These are phyloP conservation scores for Yamadazyma songkhlaensis DNA, from an alignment of 1,139 yeast species.

Conservation along the genomic window DNA sequence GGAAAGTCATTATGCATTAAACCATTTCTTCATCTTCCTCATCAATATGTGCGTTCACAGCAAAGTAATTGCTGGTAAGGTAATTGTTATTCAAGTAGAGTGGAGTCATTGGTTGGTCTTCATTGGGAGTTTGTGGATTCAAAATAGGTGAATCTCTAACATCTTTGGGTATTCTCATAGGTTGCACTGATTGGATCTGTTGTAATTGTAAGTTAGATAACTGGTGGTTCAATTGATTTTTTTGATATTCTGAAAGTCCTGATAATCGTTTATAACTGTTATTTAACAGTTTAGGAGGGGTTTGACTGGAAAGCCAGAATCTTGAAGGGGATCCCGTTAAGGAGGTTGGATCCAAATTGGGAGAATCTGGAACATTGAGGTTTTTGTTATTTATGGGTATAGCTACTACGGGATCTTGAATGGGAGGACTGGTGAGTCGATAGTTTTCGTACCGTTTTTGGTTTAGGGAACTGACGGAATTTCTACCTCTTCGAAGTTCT, in stretches of 20 bases:
- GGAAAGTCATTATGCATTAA: slow-evolving; percentile 10
- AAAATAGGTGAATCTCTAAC: slow-evolving; percentile 31
- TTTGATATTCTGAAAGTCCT: slow-evolving; percentile 9
- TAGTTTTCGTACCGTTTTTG: slow-evolving; percentile 30
- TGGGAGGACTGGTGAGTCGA: slow-evolving; percentile 28
- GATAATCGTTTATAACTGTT: slow-evolving; percentile 21
- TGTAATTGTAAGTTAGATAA: slow-evolving; percentile 2
- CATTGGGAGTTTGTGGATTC: slow-evolving; percentile 43
- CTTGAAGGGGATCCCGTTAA: slow-evolving; percentile 55
- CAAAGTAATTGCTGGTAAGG: slow-evolving; percentile 13
- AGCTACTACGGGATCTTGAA: slow-evolving; percentile 11
- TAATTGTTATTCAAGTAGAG: slow-evolving; percentile 26
- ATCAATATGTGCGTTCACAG: slow-evolving; percentile 7
- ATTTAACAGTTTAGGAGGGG: slow-evolving; percentile 45
- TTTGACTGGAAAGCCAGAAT: slow-evolving; percentile 50
- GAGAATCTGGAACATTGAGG: slow-evolving; percentile 45
- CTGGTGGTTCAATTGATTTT: slow-evolving; percentile 4
- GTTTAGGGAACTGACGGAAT: slow-evolving; percentile 32
- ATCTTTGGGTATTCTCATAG: slow-evolving; percentile 6
- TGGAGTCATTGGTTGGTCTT: slow-evolving; percentile 49
- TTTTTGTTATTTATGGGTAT: slow-evolving; percentile 23
- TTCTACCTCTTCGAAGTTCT: slow-evolving; percentile 19
- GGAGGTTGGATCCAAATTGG: slow-evolving; percentile 50
- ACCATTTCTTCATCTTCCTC: slow-evolving; percentile 7
- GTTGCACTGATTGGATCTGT: slow-evolving; percentile 5